Evolutionary conservation across 2,329 filamentous ascomycete species (phyloP).

Genomic region (Trichoderma harzianum): DNA sequence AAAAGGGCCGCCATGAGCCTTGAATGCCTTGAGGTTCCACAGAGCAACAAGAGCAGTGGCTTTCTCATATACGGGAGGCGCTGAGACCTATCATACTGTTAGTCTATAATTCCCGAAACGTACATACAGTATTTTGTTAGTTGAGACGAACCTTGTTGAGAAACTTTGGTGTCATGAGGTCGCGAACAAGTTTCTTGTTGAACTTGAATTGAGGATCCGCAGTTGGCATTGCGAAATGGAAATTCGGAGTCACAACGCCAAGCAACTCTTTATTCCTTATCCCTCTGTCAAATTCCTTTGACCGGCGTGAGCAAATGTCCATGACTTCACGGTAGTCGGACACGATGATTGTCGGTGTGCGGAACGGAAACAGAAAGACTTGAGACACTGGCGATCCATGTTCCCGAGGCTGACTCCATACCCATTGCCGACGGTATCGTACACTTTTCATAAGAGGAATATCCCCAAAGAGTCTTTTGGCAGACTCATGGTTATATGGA

Average conservation of each 20-base stretch:
- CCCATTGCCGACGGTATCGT: slow-evolving; percentile 27
- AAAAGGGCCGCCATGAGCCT: slow-evolving; percentile 32
- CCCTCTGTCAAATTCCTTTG: slow-evolving; percentile 34
- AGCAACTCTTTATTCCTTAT: slow-evolving; percentile 26
- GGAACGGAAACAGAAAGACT: slow-evolving; percentile 33
- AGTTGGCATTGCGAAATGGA: slow-evolving; percentile 35
- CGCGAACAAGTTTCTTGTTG: slow-evolving; percentile 34
- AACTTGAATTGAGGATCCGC: slow-evolving; percentile 31
- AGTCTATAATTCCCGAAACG: neutral
- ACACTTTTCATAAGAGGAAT: slow-evolving; percentile 20
- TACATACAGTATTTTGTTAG: neutral
- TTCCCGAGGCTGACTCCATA: slow-evolving; percentile 26
- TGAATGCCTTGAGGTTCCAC: slow-evolving; percentile 32
- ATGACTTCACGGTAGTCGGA: slow-evolving; percentile 33
- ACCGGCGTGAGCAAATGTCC: slow-evolving; percentile 33
- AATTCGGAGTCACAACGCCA: slow-evolving; percentile 26
- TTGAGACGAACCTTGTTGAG: slow-evolving; percentile 27
- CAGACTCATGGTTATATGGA: slow-evolving; percentile 26
- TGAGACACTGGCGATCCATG: slow-evolving; percentile 32
- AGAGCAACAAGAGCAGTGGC: slow-evolving; percentile 31
- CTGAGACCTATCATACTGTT: slow-evolving; percentile 30
- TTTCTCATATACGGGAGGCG: slow-evolving; percentile 34
- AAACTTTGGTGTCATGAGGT: slow-evolving; percentile 38
- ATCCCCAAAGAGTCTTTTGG: slow-evolving; percentile 25
- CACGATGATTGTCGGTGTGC: slow-evolving; percentile 32